A percentile compares a stretch with the other conserved stretches of the same genome.
Conservation (phyloP, 768 basidiomycete species). For the Termitomyces sp. region DNA sequence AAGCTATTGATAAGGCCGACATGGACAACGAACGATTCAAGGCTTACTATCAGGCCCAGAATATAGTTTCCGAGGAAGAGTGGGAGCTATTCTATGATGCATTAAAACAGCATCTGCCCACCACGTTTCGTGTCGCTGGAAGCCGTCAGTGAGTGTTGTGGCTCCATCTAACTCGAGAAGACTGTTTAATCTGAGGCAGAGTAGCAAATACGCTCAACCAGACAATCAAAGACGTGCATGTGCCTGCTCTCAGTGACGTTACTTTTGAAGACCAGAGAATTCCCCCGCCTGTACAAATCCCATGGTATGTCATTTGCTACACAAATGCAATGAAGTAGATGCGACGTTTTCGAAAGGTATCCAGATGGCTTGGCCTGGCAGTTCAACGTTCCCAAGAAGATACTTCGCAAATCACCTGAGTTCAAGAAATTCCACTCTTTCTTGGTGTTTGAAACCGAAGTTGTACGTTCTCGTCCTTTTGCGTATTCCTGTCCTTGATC, state of each 20-base stretch:
- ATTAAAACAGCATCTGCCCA: constrained; percentile 74
- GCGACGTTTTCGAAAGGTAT: constrained; percentile 56
- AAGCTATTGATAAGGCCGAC: constrained; percentile 50
- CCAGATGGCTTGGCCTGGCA: constrained; percentile 96
- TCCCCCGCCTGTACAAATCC: constrained; percentile 76
- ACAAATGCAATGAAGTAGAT: background rate
- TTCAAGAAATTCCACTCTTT: constrained; percentile 96
- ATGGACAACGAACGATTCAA: constrained; percentile 70
- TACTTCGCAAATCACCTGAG: constrained; percentile 80
- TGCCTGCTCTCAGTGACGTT: constrained; percentile 69
- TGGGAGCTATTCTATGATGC: constrained; percentile 70
- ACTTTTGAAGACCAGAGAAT: constrained; percentile 72
- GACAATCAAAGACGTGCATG: constrained; percentile 71
- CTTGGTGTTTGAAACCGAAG: constrained; percentile 96
- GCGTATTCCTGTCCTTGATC: background rate
- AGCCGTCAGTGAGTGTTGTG: constrained; percentile 62
- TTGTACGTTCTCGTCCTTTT: constrained; percentile 49
- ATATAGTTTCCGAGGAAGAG: constrained; percentile 70
- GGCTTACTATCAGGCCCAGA: constrained; percentile 71
- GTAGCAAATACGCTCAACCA: constrained; percentile 72
- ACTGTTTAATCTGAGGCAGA: constrained; percentile 28
- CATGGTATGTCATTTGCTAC: constrained; percentile 54
- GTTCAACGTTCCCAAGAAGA: constrained; percentile 85
- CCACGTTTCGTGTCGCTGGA: constrained; percentile 90
- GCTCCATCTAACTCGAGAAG: background rate